Conservation (phyloP, 164 flowering plant species). For the Euptelea pleiosperma region DNA sequence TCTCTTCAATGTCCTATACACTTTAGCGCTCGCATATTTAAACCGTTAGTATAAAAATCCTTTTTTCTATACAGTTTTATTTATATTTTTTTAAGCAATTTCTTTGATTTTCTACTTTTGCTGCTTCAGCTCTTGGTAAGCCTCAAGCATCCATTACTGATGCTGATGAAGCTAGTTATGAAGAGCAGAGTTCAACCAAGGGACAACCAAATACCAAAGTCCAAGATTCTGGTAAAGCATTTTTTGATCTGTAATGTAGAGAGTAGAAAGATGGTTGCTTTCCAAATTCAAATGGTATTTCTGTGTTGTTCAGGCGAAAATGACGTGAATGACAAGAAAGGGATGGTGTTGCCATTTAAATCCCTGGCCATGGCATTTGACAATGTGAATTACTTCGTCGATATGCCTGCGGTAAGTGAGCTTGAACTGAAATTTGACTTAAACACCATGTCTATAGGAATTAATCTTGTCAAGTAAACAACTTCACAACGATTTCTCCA, state of each 20-base stretch:
- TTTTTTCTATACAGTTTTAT: too few relatives aligned
- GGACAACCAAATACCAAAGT: constrained; percentile 23
- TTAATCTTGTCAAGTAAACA: neutral
- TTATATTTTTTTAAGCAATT: neutral
- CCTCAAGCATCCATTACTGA: constrained; percentile 63
- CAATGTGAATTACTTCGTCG: constrained; percentile 73
- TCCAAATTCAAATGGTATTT: constrained; percentile 40
- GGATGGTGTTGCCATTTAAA: constrained; percentile 91
- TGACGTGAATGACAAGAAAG: constrained; percentile 40
- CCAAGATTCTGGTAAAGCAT: constrained; percentile 23
- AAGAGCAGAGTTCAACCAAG: constrained; percentile 28
- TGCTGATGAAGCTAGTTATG: constrained; percentile 38
- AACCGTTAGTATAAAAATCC: constrained; percentile 45
- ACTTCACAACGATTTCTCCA: neutral
- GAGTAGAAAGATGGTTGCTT: too few relatives aligned
- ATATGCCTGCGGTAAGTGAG: constrained; percentile 80
- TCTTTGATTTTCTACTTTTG: neutral
- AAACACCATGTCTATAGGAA: neutral
- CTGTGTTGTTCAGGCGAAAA: constrained; percentile 10
- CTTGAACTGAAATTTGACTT: neutral
- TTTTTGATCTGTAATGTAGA: too few relatives aligned
- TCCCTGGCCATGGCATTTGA: constrained; percentile 88
- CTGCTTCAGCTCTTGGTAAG: constrained; percentile 56
- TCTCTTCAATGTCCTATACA: constrained; percentile 35
- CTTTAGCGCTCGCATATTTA: constrained; percentile 67